Base-by-base conservation (phyloP, 1,284 basidiomycete genomes). In the Ustilago hordei region DNA sequence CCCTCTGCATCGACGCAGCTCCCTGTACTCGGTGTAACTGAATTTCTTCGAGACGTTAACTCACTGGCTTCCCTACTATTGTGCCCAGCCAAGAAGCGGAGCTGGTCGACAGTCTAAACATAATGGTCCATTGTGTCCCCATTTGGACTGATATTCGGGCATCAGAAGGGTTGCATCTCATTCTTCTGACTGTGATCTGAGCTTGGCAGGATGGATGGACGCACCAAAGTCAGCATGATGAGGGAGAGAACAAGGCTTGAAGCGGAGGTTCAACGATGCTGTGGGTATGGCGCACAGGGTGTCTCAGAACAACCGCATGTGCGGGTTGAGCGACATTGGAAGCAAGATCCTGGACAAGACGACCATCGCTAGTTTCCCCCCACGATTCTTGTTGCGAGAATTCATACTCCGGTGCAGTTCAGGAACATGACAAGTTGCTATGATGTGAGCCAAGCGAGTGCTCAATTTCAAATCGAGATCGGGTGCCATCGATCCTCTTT, bases 381-480 rank as follows among this genome's bases (percentile, higher is more conserved):
- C 38, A 23, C 55, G 41, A 57, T 45, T 32, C 15, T 58, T 17
- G 32, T n/a, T 8, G 53, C 36, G 4, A 50, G 31, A 50, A 50
- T 48, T 58, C 56, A 35, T 15, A 35, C 56, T 58, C 56, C 41
- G 56, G 47, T 58, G 56, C 45, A 48, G 47, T 12, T 32, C 56
- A 58, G 56, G 56, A 47, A 58, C 56, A 35, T 50, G 31, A 34
- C 48, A 50, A 41, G 34, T 17, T 45, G 43, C n/a, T 8, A 45
- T 45, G 43, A 45, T 45, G 43, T 9, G 31, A 57, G 55, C 39
- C 28, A 45, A 35, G 39, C 55, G 39, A 28, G 23, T 28, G 23
- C 23, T 28, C 23, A 28, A 39, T 57, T 12, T 50, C 15, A 28
- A 50, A 7, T n/a, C 8, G 8, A n/a, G 32, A 57, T 45, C 12